Evolutionary conservation across 495 filamentous ascomycete species (phyloP), one percentile per base, ranked within the genome.

Genomic region (Copromyces sp.): DNA sequence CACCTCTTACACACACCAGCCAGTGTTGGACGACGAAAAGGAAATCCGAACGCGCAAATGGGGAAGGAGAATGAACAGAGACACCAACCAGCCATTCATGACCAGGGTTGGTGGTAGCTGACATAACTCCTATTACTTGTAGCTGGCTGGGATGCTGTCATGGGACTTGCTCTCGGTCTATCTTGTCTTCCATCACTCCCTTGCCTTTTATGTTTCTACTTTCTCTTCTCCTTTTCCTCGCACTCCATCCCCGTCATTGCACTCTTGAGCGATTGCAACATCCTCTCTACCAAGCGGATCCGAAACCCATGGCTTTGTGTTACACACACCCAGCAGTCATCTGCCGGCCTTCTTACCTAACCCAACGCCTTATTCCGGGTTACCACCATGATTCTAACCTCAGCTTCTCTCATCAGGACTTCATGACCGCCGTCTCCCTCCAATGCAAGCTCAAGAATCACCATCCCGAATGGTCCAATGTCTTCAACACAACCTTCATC

Each of bases 381-480:
- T 24, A 24, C 24, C 24, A 24, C 24, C 24, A 24, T 24, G 24
- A 24, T 24, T 24, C 24, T 24, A 24, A 24, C 24, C 24, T 24
- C 24, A 24, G 24, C 24, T 24, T 24, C 24, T 24, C 24, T 24
- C 24, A 24, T 24, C 24, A 90, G 88, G 86, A 85, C 71, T 90
- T 90, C 79, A 90, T 89, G 88, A 87, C 86, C 35, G 81, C 82
- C 32, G 83, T 90, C 24, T 84, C 88, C 41, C 77, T 85, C 69
- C 81, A 87, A 74, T 89, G 87, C 80, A 86, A 87, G 76, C 69
- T 82, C 20, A 80, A 85, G 73, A 88, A 85, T 71, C 88, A 90
- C 74, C 89, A 90, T 74, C 88, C 89, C 1, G 88, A 90, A 73
- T 90, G 89, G 87, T 87, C 86, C 12, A 90, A 90, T 77, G 88